Conservation (phyloP, 176 grass and related monocot species). For the Hordeum vulgare region MorexV3_pseudomolecules_assembly NC_058518.1:383699085-383699584, state of each 20-base stretch:
- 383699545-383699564: not conserved
- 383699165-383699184: not conserved
- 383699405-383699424: slow-evolving; percentile 56
- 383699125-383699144: not conserved
- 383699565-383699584: not conserved
- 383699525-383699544: not conserved
- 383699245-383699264: not conserved
- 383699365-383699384: not conserved
- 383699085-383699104: not conserved
- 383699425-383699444: slow-evolving; percentile 97
- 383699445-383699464: slow-evolving; percentile 80
- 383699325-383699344: not conserved
- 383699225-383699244: not conserved
- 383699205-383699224: not conserved
- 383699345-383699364: not conserved
- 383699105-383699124: not conserved
- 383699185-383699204: not conserved
- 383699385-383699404: not conserved
- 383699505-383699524: slow-evolving; percentile 70
- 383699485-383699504: slow-evolving; percentile 97
- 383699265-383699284: no score
- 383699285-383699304: not conserved
- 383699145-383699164: not conserved
- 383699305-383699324: not conserved
- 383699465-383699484: slow-evolving; percentile 99